Evolutionary conservation across 805 yeast species (phyloP).

Genomic region (Wickerhamiella cacticola): DNA sequence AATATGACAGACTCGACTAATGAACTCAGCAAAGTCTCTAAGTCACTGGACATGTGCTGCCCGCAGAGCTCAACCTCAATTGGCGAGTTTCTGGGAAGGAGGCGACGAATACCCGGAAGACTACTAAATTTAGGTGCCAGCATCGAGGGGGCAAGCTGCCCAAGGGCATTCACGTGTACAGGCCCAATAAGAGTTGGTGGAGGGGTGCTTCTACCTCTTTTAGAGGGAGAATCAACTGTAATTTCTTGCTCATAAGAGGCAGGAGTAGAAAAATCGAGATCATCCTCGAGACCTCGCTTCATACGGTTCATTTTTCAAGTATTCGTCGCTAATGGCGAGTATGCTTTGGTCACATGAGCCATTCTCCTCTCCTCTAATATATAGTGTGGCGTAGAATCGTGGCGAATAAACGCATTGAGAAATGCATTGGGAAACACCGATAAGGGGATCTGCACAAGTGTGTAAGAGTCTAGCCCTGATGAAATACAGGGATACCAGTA

Average conservation of each 20-base stretch:
- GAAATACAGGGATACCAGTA: too few species aligned
- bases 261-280: background rate
- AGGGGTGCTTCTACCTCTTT: conserved; percentile 10
- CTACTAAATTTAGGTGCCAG: conserved; percentile 15
- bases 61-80: conserved; percentile 16
- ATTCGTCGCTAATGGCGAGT: too few species aligned
- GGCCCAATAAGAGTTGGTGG: conserved; percentile 13
- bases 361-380: too few species aligned
- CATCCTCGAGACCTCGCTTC: conserved; percentile 9
- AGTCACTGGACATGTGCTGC: conserved; percentile 12
- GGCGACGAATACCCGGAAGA: conserved; percentile 21
- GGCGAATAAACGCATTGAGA: too few species aligned
- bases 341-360: too few species aligned
- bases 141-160: conserved; percentile 10
- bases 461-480: too few species aligned
- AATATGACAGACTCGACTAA: conserved; percentile 16
- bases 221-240: conserved; percentile 9
- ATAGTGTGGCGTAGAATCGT: too few species aligned
- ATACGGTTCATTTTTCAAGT: conserved; percentile 5
- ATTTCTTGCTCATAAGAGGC: background rate
- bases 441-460: too few species aligned
- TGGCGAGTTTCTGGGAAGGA: conserved; percentile 13
- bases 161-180: conserved; percentile 9
- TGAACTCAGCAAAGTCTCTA: conserved; percentile 15
- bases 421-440: too few species aligned